phyloP scores from a whole-genome alignment of 2,329 filamentous ascomycete species.

The Chaetomium sp. region DNA sequence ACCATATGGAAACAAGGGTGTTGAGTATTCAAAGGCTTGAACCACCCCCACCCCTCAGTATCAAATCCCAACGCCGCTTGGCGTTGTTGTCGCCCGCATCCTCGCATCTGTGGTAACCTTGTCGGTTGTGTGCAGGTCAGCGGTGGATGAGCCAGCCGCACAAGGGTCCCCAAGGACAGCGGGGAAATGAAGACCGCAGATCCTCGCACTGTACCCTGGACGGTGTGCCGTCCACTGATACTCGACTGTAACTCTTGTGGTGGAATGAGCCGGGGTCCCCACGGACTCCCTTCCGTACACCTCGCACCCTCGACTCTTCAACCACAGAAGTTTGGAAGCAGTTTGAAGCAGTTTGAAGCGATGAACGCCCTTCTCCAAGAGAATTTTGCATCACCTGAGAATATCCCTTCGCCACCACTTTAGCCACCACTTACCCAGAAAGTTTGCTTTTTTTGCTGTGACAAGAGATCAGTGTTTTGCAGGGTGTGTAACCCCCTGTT shows the following conservation, averaged over 20 bases:
- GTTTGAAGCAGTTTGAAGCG: neutral
- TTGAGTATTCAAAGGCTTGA: neutral
- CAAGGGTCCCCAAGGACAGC: neutral
- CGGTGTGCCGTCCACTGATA: neutral
- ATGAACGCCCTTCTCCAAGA: neutral
- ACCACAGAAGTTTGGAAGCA: neutral
- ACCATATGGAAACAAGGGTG: constrained; percentile 24
- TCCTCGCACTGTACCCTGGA: constrained; percentile 5
- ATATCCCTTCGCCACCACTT: neutral
- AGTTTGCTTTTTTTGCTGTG: neutral
- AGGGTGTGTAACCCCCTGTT: constrained; percentile 7
- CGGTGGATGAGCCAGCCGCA: constrained; percentile 19
- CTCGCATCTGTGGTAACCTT: constrained; percentile 11
- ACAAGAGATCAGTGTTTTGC: neutral
- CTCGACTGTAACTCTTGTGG: neutral
- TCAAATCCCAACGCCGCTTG: constrained; percentile 7
- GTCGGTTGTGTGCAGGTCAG: neutral
- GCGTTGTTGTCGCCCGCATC: constrained; percentile 19
- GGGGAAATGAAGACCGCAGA: constrained; percentile 7
- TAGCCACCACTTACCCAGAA: neutral
- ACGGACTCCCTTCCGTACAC: neutral
- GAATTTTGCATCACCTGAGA: neutral
- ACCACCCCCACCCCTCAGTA: constrained; percentile 2
- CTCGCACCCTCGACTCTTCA: neutral
- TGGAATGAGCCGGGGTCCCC: neutral